Conservation (phyloP, 2,329 filamentous ascomycete genomes). For the Tolypocladium capitatum region DNA sequence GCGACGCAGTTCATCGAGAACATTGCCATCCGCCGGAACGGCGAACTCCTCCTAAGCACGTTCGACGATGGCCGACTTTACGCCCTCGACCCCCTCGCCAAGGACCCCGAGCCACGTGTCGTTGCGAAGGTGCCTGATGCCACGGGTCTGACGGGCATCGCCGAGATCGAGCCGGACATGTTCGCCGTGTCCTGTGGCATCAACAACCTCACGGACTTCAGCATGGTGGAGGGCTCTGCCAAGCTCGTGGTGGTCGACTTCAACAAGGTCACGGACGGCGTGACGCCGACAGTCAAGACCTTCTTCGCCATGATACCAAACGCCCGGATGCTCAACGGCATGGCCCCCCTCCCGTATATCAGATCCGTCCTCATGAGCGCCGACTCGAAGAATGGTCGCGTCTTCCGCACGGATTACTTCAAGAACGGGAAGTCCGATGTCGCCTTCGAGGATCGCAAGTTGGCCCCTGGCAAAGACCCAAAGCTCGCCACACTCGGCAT, state of each 20-base stretch:
- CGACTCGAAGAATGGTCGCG: constrained; percentile 7
- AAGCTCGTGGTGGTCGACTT: constrained; percentile 7
- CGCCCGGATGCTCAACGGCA: constrained; percentile 9
- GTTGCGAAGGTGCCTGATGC: constrained; percentile 5
- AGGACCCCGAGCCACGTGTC: constrained; percentile 1
- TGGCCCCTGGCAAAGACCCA: neutral
- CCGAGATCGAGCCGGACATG: constrained; percentile 7
- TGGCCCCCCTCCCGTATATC: constrained; percentile 6
- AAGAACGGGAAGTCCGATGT: constrained; percentile 4
- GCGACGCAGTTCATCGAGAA: constrained; percentile 9
- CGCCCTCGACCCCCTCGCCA: constrained; percentile 2
- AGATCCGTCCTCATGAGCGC: constrained; percentile 8
- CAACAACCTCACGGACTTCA: constrained; percentile 2
- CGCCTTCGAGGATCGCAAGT: constrained; percentile 1
- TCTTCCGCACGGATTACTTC: constrained; percentile 7
- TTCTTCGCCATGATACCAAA: constrained; percentile 5
- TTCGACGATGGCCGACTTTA: constrained; percentile 7
- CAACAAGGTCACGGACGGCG: neutral
- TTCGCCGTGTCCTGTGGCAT: constrained; percentile 9
- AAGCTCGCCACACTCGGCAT: no score
- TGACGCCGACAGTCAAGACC: neutral
- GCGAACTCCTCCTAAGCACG: constrained; percentile 7
- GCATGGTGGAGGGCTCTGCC: constrained; percentile 3
- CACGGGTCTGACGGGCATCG: constrained; percentile 7
- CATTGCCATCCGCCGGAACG: constrained; percentile 8